A percentile compares a stretch with the other conserved stretches of the same genome.
These are phyloP conservation scores for Ophiocordyceps robertsii DNA, from an alignment of 2,329 filamentous ascomycete genomes.

Conservation along the genomic window DNA sequence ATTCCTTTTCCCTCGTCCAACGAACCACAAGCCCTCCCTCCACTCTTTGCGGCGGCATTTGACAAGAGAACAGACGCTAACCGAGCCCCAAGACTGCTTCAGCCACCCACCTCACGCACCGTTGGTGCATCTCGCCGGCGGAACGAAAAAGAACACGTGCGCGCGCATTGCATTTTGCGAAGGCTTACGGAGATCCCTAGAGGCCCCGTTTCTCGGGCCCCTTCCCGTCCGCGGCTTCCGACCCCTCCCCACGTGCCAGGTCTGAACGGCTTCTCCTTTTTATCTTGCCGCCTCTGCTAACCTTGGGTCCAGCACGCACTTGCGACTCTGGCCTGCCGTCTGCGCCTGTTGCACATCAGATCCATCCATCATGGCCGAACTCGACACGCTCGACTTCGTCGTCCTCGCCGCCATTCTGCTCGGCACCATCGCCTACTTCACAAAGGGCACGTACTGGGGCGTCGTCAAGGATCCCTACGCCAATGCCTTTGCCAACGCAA, in stretches of 20 bases:
- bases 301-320: too few relatives aligned
- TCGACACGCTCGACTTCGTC: constrained; percentile 88
- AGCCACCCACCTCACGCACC: not conserved
- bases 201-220: not conserved
- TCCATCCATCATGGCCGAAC: constrained; percentile 66
- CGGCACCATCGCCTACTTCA: constrained; percentile 90
- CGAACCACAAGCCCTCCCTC: too few relatives aligned
- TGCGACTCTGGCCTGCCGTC: not conserved
- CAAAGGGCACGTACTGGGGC: constrained; percentile 90
- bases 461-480: constrained; percentile 82
- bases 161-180: not conserved
- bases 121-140: not conserved
- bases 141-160: not conserved
- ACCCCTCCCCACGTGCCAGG: too few relatives aligned
- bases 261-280: too few relatives aligned
- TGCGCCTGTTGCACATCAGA: not conserved
- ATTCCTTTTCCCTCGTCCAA: too few relatives aligned
- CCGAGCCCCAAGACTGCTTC: not conserved
- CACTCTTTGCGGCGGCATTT: too few relatives aligned
- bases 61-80: too few relatives aligned
- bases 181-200: not conserved
- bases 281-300: too few relatives aligned
- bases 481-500: constrained; percentile 55
- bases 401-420: constrained; percentile 77
- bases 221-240: too few relatives aligned